Conservation (phyloP, 129 eudicot genomes). For the Lactuca saligna region DNA sequence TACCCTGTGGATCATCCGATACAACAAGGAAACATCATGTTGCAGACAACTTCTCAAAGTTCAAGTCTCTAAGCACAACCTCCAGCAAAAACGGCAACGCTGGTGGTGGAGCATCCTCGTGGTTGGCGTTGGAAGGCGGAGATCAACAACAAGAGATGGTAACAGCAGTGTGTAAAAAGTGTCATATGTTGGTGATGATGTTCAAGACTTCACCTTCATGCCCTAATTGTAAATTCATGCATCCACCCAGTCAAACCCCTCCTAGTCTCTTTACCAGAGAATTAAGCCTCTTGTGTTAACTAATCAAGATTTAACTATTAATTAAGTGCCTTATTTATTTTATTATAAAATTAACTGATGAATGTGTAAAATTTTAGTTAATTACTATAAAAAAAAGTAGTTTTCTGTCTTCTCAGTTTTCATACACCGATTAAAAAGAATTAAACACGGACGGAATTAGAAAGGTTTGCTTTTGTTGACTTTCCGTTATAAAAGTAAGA, state of each 20-base stretch:
- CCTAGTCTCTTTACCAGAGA: conserved; percentile 43
- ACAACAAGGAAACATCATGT: conserved; percentile 31
- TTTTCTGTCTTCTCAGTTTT: not conserved
- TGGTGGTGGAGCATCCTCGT: conserved; percentile 38
- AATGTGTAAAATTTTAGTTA: conserved; percentile 28
- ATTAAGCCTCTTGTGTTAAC: conserved; percentile 55
- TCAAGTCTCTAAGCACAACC: conserved; percentile 2
- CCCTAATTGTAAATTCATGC: conserved; percentile 89
- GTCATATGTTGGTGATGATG: conserved; percentile 93
- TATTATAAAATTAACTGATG: not conserved
- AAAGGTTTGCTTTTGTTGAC: not conserved
- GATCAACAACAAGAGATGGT: conserved; percentile 70
- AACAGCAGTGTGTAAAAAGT: conserved; percentile 75
- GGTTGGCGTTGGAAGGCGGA: conserved; percentile 51
- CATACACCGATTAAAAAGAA: not conserved
- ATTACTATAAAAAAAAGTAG: conserved; percentile 19
- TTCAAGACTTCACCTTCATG: conserved; percentile 72
- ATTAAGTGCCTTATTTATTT: conserved; percentile 10
- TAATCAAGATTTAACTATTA: conserved; percentile 18
- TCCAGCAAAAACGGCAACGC: not conserved
- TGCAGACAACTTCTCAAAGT: conserved; percentile 33
- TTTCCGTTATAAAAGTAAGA: not conserved
- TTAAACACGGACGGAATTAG: conserved; percentile 2
- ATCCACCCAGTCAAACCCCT: conserved; percentile 59
- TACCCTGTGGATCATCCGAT: conserved; percentile 56